Evolutionary conservation across 139 green algal species (phyloP).

Genomic region (Marvania coccoides): DNA sequence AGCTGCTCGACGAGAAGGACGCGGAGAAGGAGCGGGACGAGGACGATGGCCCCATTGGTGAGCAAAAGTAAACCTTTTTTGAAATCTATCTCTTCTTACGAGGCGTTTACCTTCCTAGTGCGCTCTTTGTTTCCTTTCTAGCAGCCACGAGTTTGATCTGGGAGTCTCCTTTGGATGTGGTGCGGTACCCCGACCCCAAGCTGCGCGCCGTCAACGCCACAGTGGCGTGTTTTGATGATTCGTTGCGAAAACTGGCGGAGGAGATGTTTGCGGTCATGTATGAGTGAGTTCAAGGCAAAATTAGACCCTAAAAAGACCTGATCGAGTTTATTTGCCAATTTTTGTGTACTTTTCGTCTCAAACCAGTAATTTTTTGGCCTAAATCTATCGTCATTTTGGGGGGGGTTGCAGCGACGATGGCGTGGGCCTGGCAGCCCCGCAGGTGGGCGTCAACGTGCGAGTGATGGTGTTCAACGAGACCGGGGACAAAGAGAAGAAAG

Average conservation of each 20-base stretch:
- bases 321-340: background rate
- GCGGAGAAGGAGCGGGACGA: constrained; percentile 1
- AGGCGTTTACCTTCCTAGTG: background rate
- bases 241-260: constrained; percentile 60
- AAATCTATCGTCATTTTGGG: background rate
- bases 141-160: constrained; percentile 59
- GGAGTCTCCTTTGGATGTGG: constrained; percentile 58
- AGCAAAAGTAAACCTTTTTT: background rate
- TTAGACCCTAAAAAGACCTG: no score
- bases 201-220: constrained; percentile 77
- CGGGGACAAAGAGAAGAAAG: constrained; percentile 39
- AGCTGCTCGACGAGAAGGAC: constrained; percentile 1
- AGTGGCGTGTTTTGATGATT: constrained; percentile 70
- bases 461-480: constrained; percentile 97
- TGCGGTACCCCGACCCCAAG: constrained; percentile 87
- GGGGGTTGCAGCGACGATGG: constrained; percentile 79
- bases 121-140: background rate
- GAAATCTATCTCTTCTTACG: no score
- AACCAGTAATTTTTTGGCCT: background rate
- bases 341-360: background rate
- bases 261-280: constrained; percentile 98
- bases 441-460: constrained; percentile 93
- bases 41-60: background rate
- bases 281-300: constrained; percentile 37
- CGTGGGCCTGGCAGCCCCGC: constrained; percentile 91